phyloP scores from a whole-genome alignment of 176 grass and related monocot species.

The Aechmea fasciata region DNA sequence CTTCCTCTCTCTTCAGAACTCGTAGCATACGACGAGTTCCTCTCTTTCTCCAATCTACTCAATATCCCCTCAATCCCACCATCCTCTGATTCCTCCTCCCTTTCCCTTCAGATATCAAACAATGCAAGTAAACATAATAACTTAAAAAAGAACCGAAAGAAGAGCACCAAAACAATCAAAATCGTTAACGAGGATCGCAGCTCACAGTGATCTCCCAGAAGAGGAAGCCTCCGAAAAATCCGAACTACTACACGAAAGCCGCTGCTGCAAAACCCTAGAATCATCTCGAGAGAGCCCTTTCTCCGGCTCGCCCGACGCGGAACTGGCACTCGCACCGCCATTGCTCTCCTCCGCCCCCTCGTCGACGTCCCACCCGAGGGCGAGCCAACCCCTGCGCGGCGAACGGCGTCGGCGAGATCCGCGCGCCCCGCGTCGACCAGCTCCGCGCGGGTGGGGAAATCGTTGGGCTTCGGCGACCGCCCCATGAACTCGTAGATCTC shows the following conservation, averaged over 20 bases:
- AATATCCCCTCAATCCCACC: slow-evolving; percentile 35
- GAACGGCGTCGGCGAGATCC: slow-evolving; percentile 68
- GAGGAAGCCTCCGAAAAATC: slow-evolving; percentile 37
- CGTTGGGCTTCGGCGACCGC: slow-evolving; percentile 46
- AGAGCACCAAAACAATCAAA: neutral
- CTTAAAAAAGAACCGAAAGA: neutral
- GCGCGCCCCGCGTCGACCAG: slow-evolving; percentile 52
- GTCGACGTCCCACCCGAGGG: slow-evolving; percentile 60
- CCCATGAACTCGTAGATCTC: slow-evolving; percentile 93
- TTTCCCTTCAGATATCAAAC: slow-evolving; percentile 18
- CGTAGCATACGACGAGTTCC: slow-evolving; percentile 12
- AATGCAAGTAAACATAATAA: neutral
- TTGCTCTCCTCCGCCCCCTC: neutral
- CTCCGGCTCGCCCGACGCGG: neutral
- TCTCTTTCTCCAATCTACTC: slow-evolving; percentile 40
- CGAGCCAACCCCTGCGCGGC: slow-evolving; percentile 56
- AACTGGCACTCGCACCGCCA: neutral
- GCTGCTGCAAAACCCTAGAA: neutral
- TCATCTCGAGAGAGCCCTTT: neutral
- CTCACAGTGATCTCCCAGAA: slow-evolving; percentile 40
- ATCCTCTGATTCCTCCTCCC: slow-evolving; percentile 13
- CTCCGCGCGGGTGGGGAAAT: slow-evolving; percentile 64
- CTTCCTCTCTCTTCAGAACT: slow-evolving; percentile 2
- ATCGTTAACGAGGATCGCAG: no score
- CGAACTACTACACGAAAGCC: slow-evolving; percentile 4